Conservation (phyloP, 768 basidiomycete species). For the Leccinellum albellum region DNA sequence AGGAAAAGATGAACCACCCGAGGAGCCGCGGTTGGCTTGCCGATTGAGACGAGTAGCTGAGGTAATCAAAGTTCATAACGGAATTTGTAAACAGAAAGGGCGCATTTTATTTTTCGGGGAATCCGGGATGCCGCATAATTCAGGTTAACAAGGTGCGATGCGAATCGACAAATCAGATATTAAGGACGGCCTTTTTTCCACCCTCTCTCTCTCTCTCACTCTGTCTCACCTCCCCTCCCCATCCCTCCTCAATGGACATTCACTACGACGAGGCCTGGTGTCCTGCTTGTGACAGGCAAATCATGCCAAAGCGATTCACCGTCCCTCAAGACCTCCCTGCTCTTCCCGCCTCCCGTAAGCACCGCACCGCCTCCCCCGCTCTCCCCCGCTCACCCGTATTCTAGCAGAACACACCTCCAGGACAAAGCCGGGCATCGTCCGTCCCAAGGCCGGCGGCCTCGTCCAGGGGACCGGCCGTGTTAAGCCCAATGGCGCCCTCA, state of each 20-base stretch:
- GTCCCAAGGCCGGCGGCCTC: conserved; percentile 46
- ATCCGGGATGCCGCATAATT: conserved; percentile 25
- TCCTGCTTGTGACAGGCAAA: conserved; percentile 73
- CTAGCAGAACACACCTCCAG: conserved; percentile 31
- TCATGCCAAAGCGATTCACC: conserved; percentile 70
- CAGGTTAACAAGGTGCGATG: conserved; percentile 19
- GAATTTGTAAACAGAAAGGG: conserved; percentile 27
- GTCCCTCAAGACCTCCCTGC: conserved; percentile 35
- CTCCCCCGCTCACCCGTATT: conserved; percentile 20
- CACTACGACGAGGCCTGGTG: conserved; percentile 74
- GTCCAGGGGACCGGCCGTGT: conserved; percentile 64
- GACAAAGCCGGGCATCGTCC: conserved; percentile 35
- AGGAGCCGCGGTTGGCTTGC: conserved; percentile 33
- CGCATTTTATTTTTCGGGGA: conserved; percentile 21
- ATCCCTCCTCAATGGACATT: conserved; percentile 26
- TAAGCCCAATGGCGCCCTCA: conserved; percentile 55
- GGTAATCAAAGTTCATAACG: conserved; percentile 31
- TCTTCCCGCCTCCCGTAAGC: conserved; percentile 34
- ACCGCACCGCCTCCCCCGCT: conserved; percentile 7
- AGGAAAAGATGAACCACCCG: conserved; percentile 16
- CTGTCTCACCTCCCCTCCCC: conserved; percentile 18
- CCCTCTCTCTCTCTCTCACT: conserved; percentile 17
- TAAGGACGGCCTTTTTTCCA: conserved; percentile 32
- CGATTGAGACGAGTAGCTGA: conserved; percentile 23
- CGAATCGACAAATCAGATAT: conserved; percentile 39